These are phyloP conservation scores for Chamaecyparis obtusa DNA, from an alignment of 75 land plant species.

Conservation along the genomic window DNA sequence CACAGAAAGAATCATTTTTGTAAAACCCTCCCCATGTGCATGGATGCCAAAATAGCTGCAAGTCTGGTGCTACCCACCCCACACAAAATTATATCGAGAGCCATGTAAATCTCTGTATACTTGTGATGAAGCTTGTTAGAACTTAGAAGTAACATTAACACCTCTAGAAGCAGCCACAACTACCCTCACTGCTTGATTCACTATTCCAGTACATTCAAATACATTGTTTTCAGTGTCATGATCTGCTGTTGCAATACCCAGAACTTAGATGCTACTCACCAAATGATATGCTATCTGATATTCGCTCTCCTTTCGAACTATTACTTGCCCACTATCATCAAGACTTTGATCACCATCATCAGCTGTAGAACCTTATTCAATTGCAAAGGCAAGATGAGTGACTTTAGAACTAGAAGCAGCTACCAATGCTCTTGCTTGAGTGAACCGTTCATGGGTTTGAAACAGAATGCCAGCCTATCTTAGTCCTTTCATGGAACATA, in stretches of 20 bases:
- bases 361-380: slow-evolving; percentile 16
- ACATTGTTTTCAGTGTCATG: slow-evolving; percentile 54
- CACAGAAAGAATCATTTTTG: slow-evolving; percentile 82
- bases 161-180: slow-evolving; percentile 94
- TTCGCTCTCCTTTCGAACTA: slow-evolving; percentile 81
- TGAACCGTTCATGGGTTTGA: slow-evolving; percentile 98
- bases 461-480: slow-evolving; percentile 65
- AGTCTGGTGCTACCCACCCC: slow-evolving; percentile 81
- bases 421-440: slow-evolving; percentile 83
- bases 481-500: too few species aligned
- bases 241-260: slow-evolving; percentile 82
- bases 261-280: slow-evolving; percentile 82
- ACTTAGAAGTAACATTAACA: slow-evolving; percentile 87
- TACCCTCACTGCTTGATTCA: slow-evolving; percentile 91
- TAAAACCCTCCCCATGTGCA: slow-evolving; percentile 79
- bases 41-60: slow-evolving; percentile 62
- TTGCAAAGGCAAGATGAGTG: slow-evolving; percentile 62
- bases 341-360: slow-evolving; percentile 42
- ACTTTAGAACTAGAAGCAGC: slow-evolving; percentile 79
- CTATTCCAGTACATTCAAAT: slow-evolving; percentile 81
- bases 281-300: slow-evolving; percentile 80
- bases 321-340: slow-evolving; percentile 91
- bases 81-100: slow-evolving; percentile 82
- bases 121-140: slow-evolving; percentile 81
- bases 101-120: slow-evolving; percentile 97